Conservation (phyloP, 2,329 filamentous ascomycete genomes). For the Coniochaeta prunicola region DNA sequence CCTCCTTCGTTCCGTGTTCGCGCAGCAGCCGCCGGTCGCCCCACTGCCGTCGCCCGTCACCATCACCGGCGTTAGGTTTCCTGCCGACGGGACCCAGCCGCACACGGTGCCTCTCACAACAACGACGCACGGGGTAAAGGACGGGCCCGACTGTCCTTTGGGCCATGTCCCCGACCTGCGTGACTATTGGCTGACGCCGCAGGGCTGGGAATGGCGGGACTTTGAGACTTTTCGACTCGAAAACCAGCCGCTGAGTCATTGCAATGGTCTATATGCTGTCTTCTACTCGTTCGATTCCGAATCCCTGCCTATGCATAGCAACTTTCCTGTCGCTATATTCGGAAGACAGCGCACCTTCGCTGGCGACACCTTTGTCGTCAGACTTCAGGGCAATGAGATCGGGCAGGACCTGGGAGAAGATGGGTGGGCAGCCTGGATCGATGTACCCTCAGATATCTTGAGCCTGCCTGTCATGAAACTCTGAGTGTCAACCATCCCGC, state of each 20-base stretch:
- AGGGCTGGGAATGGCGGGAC: conserved; percentile 4
- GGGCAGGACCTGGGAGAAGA: background rate
- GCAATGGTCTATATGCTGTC: conserved; percentile 2
- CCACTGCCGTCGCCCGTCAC: background rate
- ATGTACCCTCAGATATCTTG: background rate
- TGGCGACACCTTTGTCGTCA: conserved; percentile 4
- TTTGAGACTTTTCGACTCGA: conserved; percentile 4
- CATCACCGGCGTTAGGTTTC: background rate
- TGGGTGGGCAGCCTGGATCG: background rate
- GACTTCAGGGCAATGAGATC: background rate
- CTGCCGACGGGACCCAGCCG: background rate
- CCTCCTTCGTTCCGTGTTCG: too few relatives aligned
- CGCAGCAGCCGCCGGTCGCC: background rate
- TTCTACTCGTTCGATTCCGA: conserved; percentile 5
- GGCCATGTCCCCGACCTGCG: conserved; percentile 1
- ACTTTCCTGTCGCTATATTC: background rate
- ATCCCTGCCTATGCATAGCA: background rate
- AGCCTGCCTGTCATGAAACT: too few relatives aligned
- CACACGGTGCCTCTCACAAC: background rate
- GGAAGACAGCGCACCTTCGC: conserved; percentile 1
- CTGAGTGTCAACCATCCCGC: too few relatives aligned
- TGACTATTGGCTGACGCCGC: background rate
- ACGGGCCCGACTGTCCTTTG: background rate
- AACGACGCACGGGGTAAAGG: background rate
- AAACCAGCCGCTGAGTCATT: conserved; percentile 1